Conservation (phyloP, 768 basidiomycete species). For the Lentinus brumalis region DNA sequence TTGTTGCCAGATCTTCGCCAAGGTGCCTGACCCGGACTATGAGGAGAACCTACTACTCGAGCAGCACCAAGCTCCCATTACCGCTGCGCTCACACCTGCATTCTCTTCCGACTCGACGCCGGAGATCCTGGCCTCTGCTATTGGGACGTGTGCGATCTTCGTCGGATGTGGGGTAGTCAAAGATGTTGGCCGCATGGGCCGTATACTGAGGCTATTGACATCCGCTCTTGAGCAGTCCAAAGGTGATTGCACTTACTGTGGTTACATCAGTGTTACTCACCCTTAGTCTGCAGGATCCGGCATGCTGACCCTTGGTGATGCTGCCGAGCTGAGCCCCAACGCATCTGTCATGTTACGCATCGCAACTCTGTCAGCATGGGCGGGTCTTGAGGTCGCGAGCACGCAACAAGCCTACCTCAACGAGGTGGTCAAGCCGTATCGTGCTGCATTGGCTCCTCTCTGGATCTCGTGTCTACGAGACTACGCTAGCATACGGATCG, state of each 20-base stretch:
- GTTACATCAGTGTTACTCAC: background rate
- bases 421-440: constrained; percentile 82
- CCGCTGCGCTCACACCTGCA: constrained; percentile 94
- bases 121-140: constrained; percentile 89
- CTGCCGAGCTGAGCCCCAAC: constrained; percentile 87
- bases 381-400: constrained; percentile 83
- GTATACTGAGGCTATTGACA: constrained; percentile 87
- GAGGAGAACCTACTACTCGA: constrained; percentile 88
- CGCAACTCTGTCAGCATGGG: constrained; percentile 94
- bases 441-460: constrained; percentile 69
- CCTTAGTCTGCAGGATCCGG: constrained; percentile 61
- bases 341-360: constrained; percentile 94
- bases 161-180: constrained; percentile 95
- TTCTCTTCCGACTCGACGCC: constrained; percentile 96
- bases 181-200: constrained; percentile 88
- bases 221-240: constrained; percentile 88
- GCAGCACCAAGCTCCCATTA: constrained; percentile 98
- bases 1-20: constrained; percentile 71
- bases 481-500: constrained; percentile 87
- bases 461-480: constrained; percentile 92
- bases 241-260: constrained; percentile 47
- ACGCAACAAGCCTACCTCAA: constrained; percentile 72
- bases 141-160: constrained; percentile 92
- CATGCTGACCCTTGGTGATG: constrained; percentile 83
- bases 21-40: constrained; percentile 89